Base-by-base conservation (phyloP, 2,329 filamentous ascomycete species). In the Coccinonectria pachysandricola region DNA sequence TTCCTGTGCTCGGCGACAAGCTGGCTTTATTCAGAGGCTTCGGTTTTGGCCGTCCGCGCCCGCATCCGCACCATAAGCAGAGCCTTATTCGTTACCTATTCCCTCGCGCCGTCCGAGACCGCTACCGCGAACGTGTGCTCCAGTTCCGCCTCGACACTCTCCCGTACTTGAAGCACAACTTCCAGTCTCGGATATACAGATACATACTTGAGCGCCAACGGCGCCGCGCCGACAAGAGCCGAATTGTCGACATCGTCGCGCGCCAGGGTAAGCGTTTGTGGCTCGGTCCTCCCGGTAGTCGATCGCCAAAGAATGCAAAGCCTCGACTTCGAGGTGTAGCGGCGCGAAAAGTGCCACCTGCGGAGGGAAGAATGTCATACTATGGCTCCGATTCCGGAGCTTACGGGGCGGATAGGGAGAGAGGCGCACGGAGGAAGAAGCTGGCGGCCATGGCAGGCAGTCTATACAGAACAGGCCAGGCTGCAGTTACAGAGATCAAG, bases 141-240 rank as follows among this genome's bases (percentile, higher is more conserved):
- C 62, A 67, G 39, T 75, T 94, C 52, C 81, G 75, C 36, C 71
- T 84, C 66, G 74, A 86, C 43, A 82, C 72, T 5, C 55, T 93
- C 13, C 82, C 84, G 8, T 60, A 65, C 26, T 68, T 83, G 43
- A 81, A 79, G 46, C 73, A 78, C 49, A 65, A 68, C 27, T 59
- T 83, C 7, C 85, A 93, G 56, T 77, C 77, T 19, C 72, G 75
- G 30, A 74, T 94, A 38, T 92, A 91, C 50, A 68, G 68, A 23
- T 82, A 78, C 37, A 65, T 92, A 30, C 60, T 87, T 36, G 64
- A 66, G 40, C 70, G 71, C 26, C 77, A 84, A 53, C 62, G 58
- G 24, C 67, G 60, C 41, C 63, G 67, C 34, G 54, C 57, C 40
- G 59, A 66, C 38, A 59, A 61, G 48, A 60, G 53, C 37, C 55